Base-by-base conservation (phyloP, 2,329 filamentous ascomycete genomes). In the Penicillium italicum region DNA sequence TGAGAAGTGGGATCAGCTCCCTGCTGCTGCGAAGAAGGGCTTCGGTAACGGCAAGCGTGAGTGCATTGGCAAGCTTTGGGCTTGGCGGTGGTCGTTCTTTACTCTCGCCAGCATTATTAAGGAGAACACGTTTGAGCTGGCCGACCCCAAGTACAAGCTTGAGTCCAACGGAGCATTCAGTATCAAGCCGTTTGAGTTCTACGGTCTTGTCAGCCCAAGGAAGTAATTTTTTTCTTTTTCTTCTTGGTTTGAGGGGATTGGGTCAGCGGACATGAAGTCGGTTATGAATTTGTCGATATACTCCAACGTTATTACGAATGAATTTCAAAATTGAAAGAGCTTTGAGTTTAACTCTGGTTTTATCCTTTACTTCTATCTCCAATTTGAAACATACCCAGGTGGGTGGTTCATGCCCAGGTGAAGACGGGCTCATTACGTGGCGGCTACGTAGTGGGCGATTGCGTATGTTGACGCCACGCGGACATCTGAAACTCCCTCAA, bases 21-120 rank as follows among this genome's bases (percentile, higher is more conserved):
- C 83, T 18, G 80, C 80, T 31, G 82, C 82, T 56, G 78, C 79
- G 34, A 87, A 83, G 83, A 88, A 88, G 56, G 67, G 88, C 5
- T 91, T 91, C 63, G 89, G 88, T 1, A 87, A 88, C 56, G 88
- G 88, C 4, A 77, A 81, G 56, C 76, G 88, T 50, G 84, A 77
- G 1, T 92, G 88, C 63, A 90, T 90, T 57, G 88, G 88, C 2
- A 76, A 86, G 3, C 78, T 82, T 0, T 91, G 90, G 69, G 87
- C 88, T 1, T 87, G 85, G 85, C 87, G 91, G 67, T 88, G 91
- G 72, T 79, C 81, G 3, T 69, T 87, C 14, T 73, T 89, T 4
- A 79, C 80, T 9, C 75, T 85, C 62, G 82, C 85, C 1, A 79
- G 85, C 62, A 70, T 89, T 6, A 74, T 90, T 53, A 86, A 89